These are phyloP conservation scores for Phaeotremella skinneri DNA, from an alignment of 768 basidiomycete genomes.

Conservation along the genomic window DNA sequence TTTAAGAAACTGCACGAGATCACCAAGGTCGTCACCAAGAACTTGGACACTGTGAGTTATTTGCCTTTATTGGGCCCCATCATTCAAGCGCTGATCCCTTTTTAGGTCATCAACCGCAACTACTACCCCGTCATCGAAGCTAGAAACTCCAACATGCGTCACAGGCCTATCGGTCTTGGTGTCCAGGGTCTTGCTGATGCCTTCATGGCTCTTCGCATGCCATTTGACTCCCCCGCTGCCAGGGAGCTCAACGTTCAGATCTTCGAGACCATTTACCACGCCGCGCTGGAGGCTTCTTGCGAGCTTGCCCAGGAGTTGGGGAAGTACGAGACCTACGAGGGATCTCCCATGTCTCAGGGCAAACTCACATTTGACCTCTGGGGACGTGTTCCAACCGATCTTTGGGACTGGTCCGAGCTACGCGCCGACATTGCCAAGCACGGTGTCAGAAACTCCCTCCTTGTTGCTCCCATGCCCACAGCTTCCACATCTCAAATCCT, in stretches of 20 bases:
- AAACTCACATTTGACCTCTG: conserved; percentile 92
- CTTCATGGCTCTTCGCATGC: conserved; percentile 95
- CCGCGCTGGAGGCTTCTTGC: conserved; percentile 80
- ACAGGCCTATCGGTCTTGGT: conserved; percentile 95
- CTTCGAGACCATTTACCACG: conserved; percentile 99
- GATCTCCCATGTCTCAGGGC: conserved; percentile 84
- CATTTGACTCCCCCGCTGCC: conserved; percentile 86
- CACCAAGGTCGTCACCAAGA: conserved; percentile 84
- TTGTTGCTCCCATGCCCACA: conserved; percentile 97
- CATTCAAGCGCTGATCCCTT: not conserved
- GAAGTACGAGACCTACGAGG: conserved; percentile 82
- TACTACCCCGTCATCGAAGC: conserved; percentile 94
- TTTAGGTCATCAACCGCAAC: conserved; percentile 58
- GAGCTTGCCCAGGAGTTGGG: conserved; percentile 79
- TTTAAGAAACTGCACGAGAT: conserved; percentile 95
- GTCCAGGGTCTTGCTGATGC: conserved; percentile 97
- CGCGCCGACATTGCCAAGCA: conserved; percentile 78
- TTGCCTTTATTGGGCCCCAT: conserved; percentile 54
- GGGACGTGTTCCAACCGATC: conserved; percentile 79
- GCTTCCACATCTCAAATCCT: conserved; percentile 98
- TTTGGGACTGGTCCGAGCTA: conserved; percentile 91
- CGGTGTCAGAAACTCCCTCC: conserved; percentile 84
- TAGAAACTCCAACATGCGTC: conserved; percentile 88
- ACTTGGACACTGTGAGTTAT: conserved; percentile 83
- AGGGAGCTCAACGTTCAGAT: conserved; percentile 88